Conservation (phyloP, 192 early-diverging fungal genomes). For the Linnemannia schmuckeri region DNA sequence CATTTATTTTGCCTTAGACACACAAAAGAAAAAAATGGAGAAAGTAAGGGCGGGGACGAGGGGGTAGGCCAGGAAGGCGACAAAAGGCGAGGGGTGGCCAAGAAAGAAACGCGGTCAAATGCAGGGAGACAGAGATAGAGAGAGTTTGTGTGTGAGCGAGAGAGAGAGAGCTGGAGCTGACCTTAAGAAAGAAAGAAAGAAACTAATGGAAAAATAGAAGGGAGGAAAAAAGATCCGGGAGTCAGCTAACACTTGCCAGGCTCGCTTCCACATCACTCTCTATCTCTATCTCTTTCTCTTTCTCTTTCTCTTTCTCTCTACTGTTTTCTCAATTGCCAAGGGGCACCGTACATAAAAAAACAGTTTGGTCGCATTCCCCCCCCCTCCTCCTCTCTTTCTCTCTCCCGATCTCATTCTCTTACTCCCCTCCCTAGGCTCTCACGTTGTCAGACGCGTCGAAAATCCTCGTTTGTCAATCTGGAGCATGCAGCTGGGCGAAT, state of each 20-base stretch:
- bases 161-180: background rate
- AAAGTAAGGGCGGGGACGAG: background rate
- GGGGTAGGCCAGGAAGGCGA: background rate
- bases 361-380: background rate
- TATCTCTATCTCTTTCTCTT: background rate
- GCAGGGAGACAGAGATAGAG: background rate
- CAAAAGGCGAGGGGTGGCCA: background rate
- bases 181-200: background rate
- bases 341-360: background rate
- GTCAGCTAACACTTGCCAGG: background rate
- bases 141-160: background rate
- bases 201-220: background rate
- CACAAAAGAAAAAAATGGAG: background rate
- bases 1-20: background rate
- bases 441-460: background rate
- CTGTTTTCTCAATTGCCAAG: background rate
- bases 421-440: background rate
- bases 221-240: background rate
- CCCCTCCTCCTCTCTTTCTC: background rate
- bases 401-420: background rate
- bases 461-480: background rate
- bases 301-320: background rate
- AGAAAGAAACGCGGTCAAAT: background rate
- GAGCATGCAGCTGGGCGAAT: background rate
- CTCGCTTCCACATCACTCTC: background rate